A percentile compares a stretch with the other conserved stretches of the same genome.
Evolutionary conservation across 768 basidiomycete genomes (phyloP).

Genomic region (Tulasnella calospora): DNA sequence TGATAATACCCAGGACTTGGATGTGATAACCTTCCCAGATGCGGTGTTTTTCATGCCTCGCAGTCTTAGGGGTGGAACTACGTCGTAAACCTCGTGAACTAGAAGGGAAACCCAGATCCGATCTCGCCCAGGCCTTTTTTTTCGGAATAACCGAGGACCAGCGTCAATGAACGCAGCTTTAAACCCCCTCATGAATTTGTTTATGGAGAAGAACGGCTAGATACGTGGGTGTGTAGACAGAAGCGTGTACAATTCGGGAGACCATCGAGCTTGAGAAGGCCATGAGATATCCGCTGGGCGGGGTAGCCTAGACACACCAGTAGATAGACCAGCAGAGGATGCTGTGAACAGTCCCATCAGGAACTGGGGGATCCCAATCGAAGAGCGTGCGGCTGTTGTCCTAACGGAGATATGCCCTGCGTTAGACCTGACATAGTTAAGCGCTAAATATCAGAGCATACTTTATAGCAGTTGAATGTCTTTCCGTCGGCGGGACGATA

Average conservation of each 20-base stretch:
- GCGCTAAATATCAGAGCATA: neutral
- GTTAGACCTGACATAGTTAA: neutral
- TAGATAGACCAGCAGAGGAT: neutral
- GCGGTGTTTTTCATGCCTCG: too few relatives aligned
- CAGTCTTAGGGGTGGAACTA: too few relatives aligned
- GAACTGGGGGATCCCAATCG: neutral
- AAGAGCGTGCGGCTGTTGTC: neutral
- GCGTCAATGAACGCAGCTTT: too few relatives aligned
- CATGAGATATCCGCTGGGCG: neutral
- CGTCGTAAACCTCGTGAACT: too few relatives aligned
- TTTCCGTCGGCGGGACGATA: neutral
- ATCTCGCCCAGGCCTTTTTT: too few relatives aligned
- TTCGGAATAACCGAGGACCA: too few relatives aligned
- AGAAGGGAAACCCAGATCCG: too few relatives aligned
- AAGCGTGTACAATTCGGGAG: neutral
- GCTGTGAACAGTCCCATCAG: neutral
- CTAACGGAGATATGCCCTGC: neutral
- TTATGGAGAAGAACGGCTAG: neutral
- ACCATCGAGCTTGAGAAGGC: neutral
- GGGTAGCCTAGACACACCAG: neutral
- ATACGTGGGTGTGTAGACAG: neutral
- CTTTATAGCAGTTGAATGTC: neutral
- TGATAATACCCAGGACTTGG: too few relatives aligned
- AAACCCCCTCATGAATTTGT: too few relatives aligned
- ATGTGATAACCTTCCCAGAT: too few relatives aligned